Base-by-base conservation (phyloP, 164 flowering plant genomes). In the Sedum album region DNA sequence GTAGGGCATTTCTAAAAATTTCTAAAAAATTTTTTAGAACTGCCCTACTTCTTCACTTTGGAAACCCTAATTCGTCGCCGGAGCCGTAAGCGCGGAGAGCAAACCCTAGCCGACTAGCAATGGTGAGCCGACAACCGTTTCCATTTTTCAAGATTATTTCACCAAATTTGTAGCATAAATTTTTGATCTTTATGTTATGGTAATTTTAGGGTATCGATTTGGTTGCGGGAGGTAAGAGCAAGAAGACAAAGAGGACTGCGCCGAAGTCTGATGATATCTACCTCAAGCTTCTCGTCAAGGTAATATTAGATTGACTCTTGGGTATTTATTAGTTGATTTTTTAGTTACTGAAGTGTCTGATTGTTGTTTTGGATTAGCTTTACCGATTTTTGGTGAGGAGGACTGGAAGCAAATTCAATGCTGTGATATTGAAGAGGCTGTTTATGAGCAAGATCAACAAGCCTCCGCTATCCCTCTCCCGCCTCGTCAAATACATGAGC, bases 391-490 rank as follows among this genome's bases (percentile, higher is more conserved):
- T 86, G 60, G 90, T 84, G 36, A 69, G 90, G 69, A 79, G 90
- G 60, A 86, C 87, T 0, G 81, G 75, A 8, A 86, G 90, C 76
- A 84, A 75, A 7, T 86, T 86, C 78, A 86, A 82, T 75, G 83
- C 84, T 0, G 90, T 86, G 60, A 72, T 86, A 0, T 61, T 86
- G 73, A 86, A 86, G 85, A 71, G 90, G 75, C 74, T 86, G 25
- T 84, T 86, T 68, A 86, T 84, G 90, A 82, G 86, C 79, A 86
- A 80, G 77, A 70, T 71, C 38, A 82, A 86, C 80, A 86, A 77
- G 73, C 70, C 87, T 6, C 86, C 90, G 0, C 15, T 86, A 33
- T 81, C 90, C 31, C 82, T 85, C 51, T 81, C 87, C 25, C 72
- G 84, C 31, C 70, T 84, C 69, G 70, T 76, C 53, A 70, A 70